phyloP scores from a whole-genome alignment of 345 rosid species.

The Pseudoturritis turrita region DNA sequence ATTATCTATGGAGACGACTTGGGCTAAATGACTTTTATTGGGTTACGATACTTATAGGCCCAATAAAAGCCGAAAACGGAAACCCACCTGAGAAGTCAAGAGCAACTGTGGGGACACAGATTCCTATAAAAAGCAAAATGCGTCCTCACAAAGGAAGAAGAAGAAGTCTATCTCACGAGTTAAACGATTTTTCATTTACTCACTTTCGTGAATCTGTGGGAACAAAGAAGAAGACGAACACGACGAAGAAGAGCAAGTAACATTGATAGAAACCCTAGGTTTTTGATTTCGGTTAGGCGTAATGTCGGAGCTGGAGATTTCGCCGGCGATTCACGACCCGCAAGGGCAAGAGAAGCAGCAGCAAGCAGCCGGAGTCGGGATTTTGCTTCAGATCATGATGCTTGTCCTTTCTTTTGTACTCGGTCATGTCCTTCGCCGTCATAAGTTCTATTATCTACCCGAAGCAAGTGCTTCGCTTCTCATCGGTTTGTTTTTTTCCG shows the following conservation, averaged over 20 bases:
- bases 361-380: conserved; percentile 98
- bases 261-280: conserved; percentile 24
- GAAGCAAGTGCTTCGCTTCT: conserved; percentile 99
- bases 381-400: conserved; percentile 99
- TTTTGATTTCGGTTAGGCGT: conserved; percentile 1
- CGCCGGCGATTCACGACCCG: conserved; percentile 44
- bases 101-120: conserved; percentile 7
- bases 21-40: neutral
- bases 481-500: conserved; percentile 49
- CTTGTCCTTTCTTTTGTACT: conserved; percentile 97
- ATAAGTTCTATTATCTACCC: conserved; percentile 87
- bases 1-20: too few species aligned
- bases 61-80: conserved; percentile 21
- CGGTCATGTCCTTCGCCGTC: conserved; percentile 97
- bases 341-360: conserved; percentile 69
- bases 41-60: neutral
- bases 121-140: conserved; percentile 22
- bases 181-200: conserved; percentile 8
- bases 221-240: neutral
- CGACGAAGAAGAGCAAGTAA: neutral
- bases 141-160: neutral
- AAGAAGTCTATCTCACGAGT: conserved; percentile 15
- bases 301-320: conserved; percentile 40
- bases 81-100: conserved; percentile 22
- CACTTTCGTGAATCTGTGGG: conserved; percentile 12